phyloP scores from a whole-genome alignment of 345 rosid genomes.

The Mercurialis annua region DNA sequence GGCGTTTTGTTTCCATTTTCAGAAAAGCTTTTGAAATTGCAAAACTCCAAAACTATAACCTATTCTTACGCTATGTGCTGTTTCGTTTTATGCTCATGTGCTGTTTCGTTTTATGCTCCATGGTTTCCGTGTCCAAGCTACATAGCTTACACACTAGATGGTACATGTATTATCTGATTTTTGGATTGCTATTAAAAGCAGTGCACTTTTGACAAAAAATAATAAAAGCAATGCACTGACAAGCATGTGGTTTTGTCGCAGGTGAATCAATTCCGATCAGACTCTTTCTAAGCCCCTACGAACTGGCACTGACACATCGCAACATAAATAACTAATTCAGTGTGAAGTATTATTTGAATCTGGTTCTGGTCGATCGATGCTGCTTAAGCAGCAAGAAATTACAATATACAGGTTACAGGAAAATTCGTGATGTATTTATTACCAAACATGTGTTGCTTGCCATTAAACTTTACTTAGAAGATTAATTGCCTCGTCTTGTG shows the following conservation, averaged over 20 bases:
- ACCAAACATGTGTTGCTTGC: neutral
- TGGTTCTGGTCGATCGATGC: slow-evolving; percentile 88
- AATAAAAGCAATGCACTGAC: neutral
- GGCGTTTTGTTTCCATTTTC: no score
- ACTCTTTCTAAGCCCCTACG: slow-evolving; percentile 89
- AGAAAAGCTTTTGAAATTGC: no score
- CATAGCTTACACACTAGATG: neutral
- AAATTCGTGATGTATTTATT: slow-evolving; percentile 33
- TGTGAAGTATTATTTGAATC: slow-evolving; percentile 91
- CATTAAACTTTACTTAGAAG: neutral
- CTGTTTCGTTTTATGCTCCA: no score
- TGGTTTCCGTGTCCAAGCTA: no score
- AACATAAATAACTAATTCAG: slow-evolving; percentile 98
- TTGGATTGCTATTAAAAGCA: neutral
- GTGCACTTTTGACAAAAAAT: no score
- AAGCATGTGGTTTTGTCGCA: slow-evolving; percentile 20
- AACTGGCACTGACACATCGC: slow-evolving; percentile 87
- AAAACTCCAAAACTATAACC: no score
- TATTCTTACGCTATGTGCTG: no score
- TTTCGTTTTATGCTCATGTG: no score
- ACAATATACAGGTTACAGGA: slow-evolving; percentile 85
- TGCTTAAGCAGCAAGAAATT: slow-evolving; percentile 96
- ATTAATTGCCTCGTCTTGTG: neutral
- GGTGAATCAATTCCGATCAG: slow-evolving; percentile 98
- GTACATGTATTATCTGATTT: neutral